Percentiles rank a stretch among this genome's conserved stretches.
Evolutionary conservation across 768 basidiomycete species (phyloP).

Genomic region (Mycena sanguinolenta): DNA sequence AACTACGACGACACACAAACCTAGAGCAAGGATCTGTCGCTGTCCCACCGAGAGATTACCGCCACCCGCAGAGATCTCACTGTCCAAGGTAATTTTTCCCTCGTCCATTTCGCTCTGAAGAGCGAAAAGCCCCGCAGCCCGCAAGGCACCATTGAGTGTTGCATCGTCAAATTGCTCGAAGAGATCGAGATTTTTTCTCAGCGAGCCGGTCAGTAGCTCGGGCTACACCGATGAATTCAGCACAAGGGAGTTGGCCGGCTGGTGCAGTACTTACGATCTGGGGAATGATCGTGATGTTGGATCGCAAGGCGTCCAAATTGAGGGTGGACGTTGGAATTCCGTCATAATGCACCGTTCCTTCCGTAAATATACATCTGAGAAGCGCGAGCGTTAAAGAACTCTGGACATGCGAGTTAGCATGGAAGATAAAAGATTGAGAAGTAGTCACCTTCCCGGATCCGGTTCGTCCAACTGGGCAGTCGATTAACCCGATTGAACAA

Average conservation of each 20-base stretch:
- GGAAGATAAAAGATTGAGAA: neutral
- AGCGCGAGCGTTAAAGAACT: constrained; percentile 57
- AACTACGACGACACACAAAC: constrained; percentile 37
- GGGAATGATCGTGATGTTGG: constrained; percentile 61
- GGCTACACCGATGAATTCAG: constrained; percentile 33
- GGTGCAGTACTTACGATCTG: constrained; percentile 45
- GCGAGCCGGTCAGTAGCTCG: constrained; percentile 56
- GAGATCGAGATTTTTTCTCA: constrained; percentile 63
- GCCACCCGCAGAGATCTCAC: constrained; percentile 45
- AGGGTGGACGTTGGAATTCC: constrained; percentile 54
- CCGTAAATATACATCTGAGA: constrained; percentile 55
- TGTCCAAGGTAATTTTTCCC: constrained; percentile 48
- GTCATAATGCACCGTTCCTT: constrained; percentile 54
- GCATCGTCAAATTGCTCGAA: constrained; percentile 61
- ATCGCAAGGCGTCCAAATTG: constrained; percentile 60
- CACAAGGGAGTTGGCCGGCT: neutral
- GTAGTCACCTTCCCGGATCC: constrained; percentile 38
- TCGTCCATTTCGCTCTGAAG: constrained; percentile 52
- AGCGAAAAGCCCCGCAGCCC: constrained; percentile 50
- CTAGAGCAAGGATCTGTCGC: constrained; percentile 62
- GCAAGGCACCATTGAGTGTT: constrained; percentile 51
- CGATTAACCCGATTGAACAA: neutral
- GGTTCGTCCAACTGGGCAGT: constrained; percentile 40
- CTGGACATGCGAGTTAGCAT: constrained; percentile 28
- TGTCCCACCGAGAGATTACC: constrained; percentile 58